phyloP scores from a whole-genome alignment of 2,329 filamentous ascomycete species.

The Periconia sp. region DNA sequence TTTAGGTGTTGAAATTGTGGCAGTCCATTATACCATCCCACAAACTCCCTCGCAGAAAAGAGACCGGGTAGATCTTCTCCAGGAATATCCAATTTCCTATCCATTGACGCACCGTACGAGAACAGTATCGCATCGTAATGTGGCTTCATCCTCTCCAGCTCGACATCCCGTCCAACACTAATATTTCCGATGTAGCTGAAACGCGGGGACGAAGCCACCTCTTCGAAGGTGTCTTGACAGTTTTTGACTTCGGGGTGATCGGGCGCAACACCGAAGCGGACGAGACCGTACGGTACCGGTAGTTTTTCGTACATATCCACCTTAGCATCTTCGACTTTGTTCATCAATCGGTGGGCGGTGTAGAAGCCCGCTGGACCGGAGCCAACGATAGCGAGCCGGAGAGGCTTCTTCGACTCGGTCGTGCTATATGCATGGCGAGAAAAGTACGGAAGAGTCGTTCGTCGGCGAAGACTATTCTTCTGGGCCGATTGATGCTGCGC shows the following conservation, averaged over 20 bases:
- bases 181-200: conserved; percentile 95
- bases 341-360: conserved; percentile 83
- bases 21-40: conserved; percentile 98
- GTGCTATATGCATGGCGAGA: conserved; percentile 33
- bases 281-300: conserved; percentile 90
- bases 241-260: conserved; percentile 99
- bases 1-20: conserved; percentile 77
- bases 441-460: background rate
- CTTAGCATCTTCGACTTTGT: conserved; percentile 71
- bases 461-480: conserved; percentile 1
- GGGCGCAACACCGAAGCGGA: conserved; percentile 94
- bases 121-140: conserved; percentile 94
- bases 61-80: conserved; percentile 81
- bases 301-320: conserved; percentile 97
- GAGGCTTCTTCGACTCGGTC: conserved; percentile 50
- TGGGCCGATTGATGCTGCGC: too few relatives aligned
- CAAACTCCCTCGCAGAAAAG: conserved; percentile 88
- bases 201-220: conserved; percentile 79
- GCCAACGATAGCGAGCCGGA: conserved; percentile 86
- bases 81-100: conserved; percentile 77
- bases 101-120: conserved; percentile 87
- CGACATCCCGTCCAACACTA: conserved; percentile 73
- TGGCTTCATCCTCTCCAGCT: conserved; percentile 70
- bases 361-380: conserved; percentile 98
- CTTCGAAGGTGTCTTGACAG: conserved; percentile 90